Conservation (phyloP, 768 basidiomycete species). For the Cystobasidiopsis lactophilus region DNA sequence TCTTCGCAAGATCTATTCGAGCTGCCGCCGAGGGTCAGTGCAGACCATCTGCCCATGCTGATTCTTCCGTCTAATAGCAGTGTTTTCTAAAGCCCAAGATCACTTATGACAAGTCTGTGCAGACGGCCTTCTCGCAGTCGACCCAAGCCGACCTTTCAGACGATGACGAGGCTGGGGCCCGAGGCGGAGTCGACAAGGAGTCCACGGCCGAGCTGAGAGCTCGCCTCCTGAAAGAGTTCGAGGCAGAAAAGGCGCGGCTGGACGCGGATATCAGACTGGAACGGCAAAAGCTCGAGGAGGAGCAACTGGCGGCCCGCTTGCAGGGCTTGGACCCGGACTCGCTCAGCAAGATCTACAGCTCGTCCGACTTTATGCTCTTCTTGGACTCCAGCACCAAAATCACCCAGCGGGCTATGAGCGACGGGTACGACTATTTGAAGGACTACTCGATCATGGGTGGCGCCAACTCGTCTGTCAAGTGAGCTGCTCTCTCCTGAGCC, state of each 20-base stretch:
- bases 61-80: too few species aligned
- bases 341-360: constrained; percentile 52
- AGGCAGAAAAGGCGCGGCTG: constrained; percentile 40
- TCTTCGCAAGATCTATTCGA: constrained; percentile 77
- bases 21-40: constrained; percentile 32
- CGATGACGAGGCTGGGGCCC: constrained; percentile 30
- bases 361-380: constrained; percentile 80
- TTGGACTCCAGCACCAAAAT: constrained; percentile 88
- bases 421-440: constrained; percentile 85
- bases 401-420: constrained; percentile 78
- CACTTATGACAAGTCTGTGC: constrained; percentile 19
- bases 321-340: constrained; percentile 74
- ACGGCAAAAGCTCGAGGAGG: constrained; percentile 56
- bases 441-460: constrained; percentile 76
- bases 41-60: not conserved
- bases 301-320: constrained; percentile 54
- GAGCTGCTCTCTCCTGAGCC: not conserved
- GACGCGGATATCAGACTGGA: constrained; percentile 67
- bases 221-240: constrained; percentile 44
- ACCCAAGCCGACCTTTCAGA: not conserved
- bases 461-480: not conserved
- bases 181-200: constrained; percentile 71
- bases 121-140: constrained; percentile 10
- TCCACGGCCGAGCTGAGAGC: constrained; percentile 55
- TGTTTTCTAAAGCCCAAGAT: not conserved